These are phyloP conservation scores for Cordyceps militaris DNA, from an alignment of 2,329 filamentous ascomycete genomes.

Conservation along the genomic window DNA sequence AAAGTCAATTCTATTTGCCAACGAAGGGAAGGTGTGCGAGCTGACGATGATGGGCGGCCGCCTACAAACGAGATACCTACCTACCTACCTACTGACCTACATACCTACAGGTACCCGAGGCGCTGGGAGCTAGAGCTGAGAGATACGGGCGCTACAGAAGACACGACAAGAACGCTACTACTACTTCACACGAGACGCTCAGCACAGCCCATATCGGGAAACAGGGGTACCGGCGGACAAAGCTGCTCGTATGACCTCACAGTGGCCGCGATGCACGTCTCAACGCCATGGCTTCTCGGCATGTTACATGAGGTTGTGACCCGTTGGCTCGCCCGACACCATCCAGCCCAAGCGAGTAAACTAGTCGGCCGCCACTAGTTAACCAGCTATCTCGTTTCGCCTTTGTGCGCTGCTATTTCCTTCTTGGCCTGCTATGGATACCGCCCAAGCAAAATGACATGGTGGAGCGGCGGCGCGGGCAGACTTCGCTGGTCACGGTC, in stretches of 20 bases:
- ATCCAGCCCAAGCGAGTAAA: no score
- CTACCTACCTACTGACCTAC: background rate
- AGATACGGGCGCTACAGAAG: background rate
- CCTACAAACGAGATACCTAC: background rate
- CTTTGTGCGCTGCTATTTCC: no score
- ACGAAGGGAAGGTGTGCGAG: background rate
- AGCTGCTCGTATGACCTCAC: background rate
- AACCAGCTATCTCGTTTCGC: no score
- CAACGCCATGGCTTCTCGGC: constrained; percentile 1
- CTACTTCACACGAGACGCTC: no score
- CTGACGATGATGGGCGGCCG: background rate
- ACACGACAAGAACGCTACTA: no score
- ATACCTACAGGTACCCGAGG: no score
- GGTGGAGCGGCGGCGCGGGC: no score
- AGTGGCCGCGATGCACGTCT: background rate
- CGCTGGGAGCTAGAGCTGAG: no score
- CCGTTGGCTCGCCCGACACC: no score
- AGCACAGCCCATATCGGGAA: background rate
- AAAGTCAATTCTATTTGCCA: background rate
- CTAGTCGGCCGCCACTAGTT: background rate
- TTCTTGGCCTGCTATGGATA: no score
- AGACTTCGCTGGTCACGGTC: no score
- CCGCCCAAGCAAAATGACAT: no score
- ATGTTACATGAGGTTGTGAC: background rate
- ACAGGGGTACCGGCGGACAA: background rate